Evolutionary conservation across 2,329 filamentous ascomycete species (phyloP).

Genomic region (Cytospora piceicola): DNA sequence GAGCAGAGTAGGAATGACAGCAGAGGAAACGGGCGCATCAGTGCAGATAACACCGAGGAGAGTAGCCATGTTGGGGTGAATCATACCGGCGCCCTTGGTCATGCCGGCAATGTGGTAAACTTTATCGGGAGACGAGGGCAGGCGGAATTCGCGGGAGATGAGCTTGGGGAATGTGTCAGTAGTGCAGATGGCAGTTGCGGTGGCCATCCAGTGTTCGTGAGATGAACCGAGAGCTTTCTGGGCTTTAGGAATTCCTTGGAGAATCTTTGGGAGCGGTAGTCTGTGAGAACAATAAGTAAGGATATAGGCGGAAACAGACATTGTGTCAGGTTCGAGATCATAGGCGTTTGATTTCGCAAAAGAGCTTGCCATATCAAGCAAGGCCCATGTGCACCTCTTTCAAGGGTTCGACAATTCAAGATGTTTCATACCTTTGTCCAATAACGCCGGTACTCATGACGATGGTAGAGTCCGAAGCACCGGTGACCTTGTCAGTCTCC

Average conservation of each 20-base stretch:
- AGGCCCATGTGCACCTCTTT: conserved; percentile 22
- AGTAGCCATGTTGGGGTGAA: conserved; percentile 75
- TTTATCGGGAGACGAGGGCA: conserved; percentile 76
- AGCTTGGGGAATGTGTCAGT: conserved; percentile 99
- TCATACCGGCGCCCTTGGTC: conserved; percentile 97
- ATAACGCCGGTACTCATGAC: conserved; percentile 99
- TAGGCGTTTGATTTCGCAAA: neutral
- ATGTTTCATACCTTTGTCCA: conserved; percentile 71
- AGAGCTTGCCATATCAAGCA: conserved; percentile 7
- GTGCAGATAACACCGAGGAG: conserved; percentile 75
- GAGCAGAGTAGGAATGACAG: conserved; percentile 70
- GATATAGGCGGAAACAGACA: neutral
- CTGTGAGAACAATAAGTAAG: conserved; percentile 45
- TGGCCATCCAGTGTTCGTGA: conserved; percentile 84
- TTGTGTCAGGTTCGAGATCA: conserved; percentile 19
- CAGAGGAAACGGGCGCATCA: conserved; percentile 77
- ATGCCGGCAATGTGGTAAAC: conserved; percentile 89
- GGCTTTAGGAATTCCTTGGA: conserved; percentile 78
- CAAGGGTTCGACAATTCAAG: conserved; percentile 12
- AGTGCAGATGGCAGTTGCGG: conserved; percentile 92
- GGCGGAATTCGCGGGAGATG: conserved; percentile 78
- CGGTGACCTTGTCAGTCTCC: conserved; percentile 69
- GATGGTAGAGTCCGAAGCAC: conserved; percentile 64
- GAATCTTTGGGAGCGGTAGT: conserved; percentile 89
- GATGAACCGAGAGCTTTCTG: conserved; percentile 71